Conservation (phyloP, 164 flowering plant species). For the Chloranthus sessilifolius region DNA sequence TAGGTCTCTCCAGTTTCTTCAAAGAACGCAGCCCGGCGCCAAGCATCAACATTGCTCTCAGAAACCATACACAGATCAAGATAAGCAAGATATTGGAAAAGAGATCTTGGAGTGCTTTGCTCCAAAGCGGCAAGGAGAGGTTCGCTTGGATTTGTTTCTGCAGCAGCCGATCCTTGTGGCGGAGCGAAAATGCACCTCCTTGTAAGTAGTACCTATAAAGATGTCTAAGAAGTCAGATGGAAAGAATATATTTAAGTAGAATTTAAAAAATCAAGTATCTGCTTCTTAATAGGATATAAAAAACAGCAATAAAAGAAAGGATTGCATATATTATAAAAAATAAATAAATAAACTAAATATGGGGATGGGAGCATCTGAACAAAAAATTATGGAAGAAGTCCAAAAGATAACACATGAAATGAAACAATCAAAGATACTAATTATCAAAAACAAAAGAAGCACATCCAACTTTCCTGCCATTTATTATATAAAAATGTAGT, state of each 20-base stretch:
- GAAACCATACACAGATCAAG: slow-evolving; percentile 88
- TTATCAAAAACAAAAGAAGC: too few species aligned
- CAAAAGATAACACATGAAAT: neutral
- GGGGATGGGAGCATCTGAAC: neutral
- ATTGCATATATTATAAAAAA: neutral
- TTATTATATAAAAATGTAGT: too few species aligned
- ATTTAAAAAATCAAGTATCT: neutral
- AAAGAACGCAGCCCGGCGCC: slow-evolving; percentile 97
- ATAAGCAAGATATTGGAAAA: slow-evolving; percentile 76
- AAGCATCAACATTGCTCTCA: slow-evolving; percentile 79
- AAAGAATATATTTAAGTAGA: neutral
- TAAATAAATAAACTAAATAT: neutral
- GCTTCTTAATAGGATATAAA: too few species aligned
- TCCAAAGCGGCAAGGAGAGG: slow-evolving; percentile 76
- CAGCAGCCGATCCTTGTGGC: slow-evolving; percentile 93
- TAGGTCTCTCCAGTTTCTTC: slow-evolving; percentile 96
- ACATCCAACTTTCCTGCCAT: too few species aligned
- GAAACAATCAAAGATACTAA: too few species aligned
- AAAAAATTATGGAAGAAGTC: neutral
- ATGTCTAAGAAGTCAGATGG: slow-evolving; percentile 1
- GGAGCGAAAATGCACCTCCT: slow-evolving; percentile 87
- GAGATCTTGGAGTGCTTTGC: slow-evolving; percentile 61
- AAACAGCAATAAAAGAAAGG: too few species aligned
- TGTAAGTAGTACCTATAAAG: slow-evolving; percentile 61
- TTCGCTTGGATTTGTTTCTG: slow-evolving; percentile 91